Evolutionary conservation across 306 rosid species (phyloP).

Genomic region (Clitoria ternatea): DNA sequence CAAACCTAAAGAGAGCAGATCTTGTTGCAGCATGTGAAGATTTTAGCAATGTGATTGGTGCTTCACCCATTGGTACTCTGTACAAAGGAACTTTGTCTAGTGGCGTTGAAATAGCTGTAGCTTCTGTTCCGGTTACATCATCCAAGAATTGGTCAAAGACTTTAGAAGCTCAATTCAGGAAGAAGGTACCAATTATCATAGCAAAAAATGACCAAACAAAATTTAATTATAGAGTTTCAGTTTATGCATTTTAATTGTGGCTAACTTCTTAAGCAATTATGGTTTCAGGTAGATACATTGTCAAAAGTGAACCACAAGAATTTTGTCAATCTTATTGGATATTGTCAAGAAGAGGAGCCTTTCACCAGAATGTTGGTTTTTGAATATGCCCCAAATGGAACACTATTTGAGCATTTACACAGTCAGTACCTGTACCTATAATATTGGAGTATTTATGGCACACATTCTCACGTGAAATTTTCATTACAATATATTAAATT

Average conservation of each 20-base stretch:
- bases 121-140: constrained; percentile 45
- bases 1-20: constrained; percentile 74
- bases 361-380: constrained; percentile 93
- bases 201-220: background rate
- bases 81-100: constrained; percentile 93
- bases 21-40: constrained; percentile 91
- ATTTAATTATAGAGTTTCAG: background rate
- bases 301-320: constrained; percentile 93
- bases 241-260: background rate
- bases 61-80: constrained; percentile 64
- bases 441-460: background rate
- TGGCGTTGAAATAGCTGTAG: constrained; percentile 91
- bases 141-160: constrained; percentile 55
- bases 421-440: constrained; percentile 54
- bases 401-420: constrained; percentile 92
- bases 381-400: constrained; percentile 93
- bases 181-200: constrained; percentile 60
- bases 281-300: constrained; percentile 60
- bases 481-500: background rate
- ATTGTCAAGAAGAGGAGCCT: constrained; percentile 78
- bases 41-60: constrained; percentile 86
- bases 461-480: background rate
- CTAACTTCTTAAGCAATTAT: constrained; percentile 20
- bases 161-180: constrained; percentile 70
- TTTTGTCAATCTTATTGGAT: constrained; percentile 82